Base-by-base conservation (phyloP, 345 rosid species). In the Syzygium grande region DNA sequence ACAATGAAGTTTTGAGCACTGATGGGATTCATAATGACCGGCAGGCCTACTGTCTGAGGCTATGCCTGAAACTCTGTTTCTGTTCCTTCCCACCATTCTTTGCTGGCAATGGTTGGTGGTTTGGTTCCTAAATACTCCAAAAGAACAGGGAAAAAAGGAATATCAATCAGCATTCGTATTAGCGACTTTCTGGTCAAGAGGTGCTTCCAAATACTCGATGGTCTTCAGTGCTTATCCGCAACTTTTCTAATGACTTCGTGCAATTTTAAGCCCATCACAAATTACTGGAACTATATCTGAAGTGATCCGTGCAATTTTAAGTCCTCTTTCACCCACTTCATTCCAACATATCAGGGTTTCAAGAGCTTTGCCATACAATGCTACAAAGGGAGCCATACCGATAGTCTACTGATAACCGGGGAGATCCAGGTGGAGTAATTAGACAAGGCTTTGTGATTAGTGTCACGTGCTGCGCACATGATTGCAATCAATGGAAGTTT, bases 31-130 rank as follows among this genome's bases (percentile, higher is more conserved):
- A 96, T 95, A 85, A 96, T 97, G 41, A 96, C 98, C 1, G 98
- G 98, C 56, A 96, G 94, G 53, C 98, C 98, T 13, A 96, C 98
- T 34, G 98, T 93, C 38, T 96, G 98, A 14, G 99, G 99, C 99
- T 98, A 97, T 10, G 97, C 97, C 90, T 94, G 99, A 87, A 97
- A 92, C 63, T 94, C 96, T 93, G 94, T 95, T 88, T 95, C 98
- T 1, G 96, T 96, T 78, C 93, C 98, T 30, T 91, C 94, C 96
- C 92, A 90, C 99, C 99, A 95, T 84, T 91, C 95, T 54, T 97
- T 94, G 93, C 86, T 89, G 9, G 93, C 78, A 84, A 96, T 94
- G n/a, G 95, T 94, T 25, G 51, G 52, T 52, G 97, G 99, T 9
- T 96, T 94, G 12, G 94, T 91, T 25, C 99, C 95, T 95, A 92